These are phyloP conservation scores for sweet orange (Citrus sinensis) DNA, from an alignment of 345 rosid genomes.

Conservation along the genomic window DVS_A1.0 CM039167.1:7437501-7438000, in stretches of 20 bases:
- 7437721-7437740: conserved; percentile 1
- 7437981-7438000: too few species aligned
- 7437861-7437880: conserved; percentile 18
- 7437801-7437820: conserved; percentile 5
- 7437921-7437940: not conserved
- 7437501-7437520: not conserved
- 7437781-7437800: not conserved
- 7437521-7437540: too few species aligned
- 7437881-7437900: not conserved
- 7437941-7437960: too few species aligned
- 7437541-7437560: too few species aligned
- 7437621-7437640: not conserved
- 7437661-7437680: not conserved
- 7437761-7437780: not conserved
- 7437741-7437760: conserved; percentile 14
- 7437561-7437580: too few species aligned
- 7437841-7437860: not conserved
- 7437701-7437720: not conserved
- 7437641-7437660: too few species aligned
- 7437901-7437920: not conserved
- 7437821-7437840: not conserved
- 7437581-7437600: conserved; percentile 7
- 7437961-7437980: too few species aligned
- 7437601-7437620: not conserved
- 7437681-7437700: not conserved